Evolutionary conservation across 2,329 filamentous ascomycete genomes (phyloP).

Genomic region (Ramularia collo-cygni): DNA sequence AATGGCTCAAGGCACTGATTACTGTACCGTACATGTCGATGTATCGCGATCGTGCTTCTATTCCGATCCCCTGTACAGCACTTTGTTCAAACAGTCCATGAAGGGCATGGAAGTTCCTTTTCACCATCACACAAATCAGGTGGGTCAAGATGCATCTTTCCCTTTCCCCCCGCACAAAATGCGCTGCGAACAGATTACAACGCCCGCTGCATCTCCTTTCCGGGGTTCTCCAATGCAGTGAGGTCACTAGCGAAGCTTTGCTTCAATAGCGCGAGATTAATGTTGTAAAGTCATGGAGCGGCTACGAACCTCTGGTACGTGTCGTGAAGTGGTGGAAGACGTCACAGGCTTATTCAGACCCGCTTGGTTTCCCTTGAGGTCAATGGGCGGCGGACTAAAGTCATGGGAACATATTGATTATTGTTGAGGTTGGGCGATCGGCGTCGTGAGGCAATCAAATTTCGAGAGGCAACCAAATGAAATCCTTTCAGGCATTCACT

Average conservation of each 20-base stretch:
- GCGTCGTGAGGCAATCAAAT: no score
- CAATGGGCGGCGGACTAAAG: constrained; percentile 29
- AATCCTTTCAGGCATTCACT: no score
- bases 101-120: no score
- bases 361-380: constrained; percentile 21
- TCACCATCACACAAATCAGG: background rate
- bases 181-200: constrained; percentile 30
- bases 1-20: constrained; percentile 25
- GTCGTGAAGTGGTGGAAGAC: background rate
- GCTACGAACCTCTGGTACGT: no score
- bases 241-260: constrained; percentile 22
- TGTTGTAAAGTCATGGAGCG: background rate
- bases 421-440: no score
- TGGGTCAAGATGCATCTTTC: constrained; percentile 1
- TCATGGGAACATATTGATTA: constrained; percentile 28
- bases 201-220: constrained; percentile 20
- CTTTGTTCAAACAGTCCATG: background rate
- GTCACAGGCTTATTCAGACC: constrained; percentile 28
- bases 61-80: background rate
- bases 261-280: constrained; percentile 3
- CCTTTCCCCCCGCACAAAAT: constrained; percentile 6
- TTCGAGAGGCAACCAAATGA: no score
- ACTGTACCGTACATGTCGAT: background rate
- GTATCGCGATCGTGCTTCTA: background rate
- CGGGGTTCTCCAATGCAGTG: constrained; percentile 21